Conservation (phyloP, 495 filamentous ascomycete species). For the Hyaloscypha variabilis region DNA sequence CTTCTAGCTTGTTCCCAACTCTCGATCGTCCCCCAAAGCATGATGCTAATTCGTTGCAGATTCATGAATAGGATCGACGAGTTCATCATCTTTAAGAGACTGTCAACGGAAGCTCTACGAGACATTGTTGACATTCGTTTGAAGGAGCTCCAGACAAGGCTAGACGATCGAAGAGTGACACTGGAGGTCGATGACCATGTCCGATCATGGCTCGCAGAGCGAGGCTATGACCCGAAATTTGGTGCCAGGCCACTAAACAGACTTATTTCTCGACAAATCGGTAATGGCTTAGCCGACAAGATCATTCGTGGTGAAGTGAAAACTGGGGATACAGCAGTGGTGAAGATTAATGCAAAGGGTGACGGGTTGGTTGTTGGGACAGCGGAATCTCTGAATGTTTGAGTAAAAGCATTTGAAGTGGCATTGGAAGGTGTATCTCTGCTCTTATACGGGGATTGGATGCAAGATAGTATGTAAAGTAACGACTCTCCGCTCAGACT, state of each 20-base stretch:
- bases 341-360: slow-evolving; percentile 61
- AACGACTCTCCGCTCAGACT: background rate
- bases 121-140: slow-evolving; percentile 95
- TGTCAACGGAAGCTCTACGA: slow-evolving; percentile 74
- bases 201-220: slow-evolving; percentile 82
- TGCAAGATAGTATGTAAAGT: background rate
- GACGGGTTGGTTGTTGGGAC: slow-evolving; percentile 49
- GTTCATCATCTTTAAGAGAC: slow-evolving; percentile 91
- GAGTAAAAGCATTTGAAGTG: slow-evolving; percentile 1
- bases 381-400: slow-evolving; percentile 13
- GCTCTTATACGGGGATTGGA: background rate
- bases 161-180: slow-evolving; percentile 83
- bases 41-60: no score
- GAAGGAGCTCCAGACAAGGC: slow-evolving; percentile 78
- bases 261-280: slow-evolving; percentile 84
- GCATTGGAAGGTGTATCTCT: slow-evolving; percentile 15
- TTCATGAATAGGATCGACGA: slow-evolving; percentile 97
- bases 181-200: slow-evolving; percentile 71
- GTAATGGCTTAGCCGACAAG: slow-evolving; percentile 84
- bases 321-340: slow-evolving; percentile 69
- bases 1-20: no score
- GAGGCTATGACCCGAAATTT: slow-evolving; percentile 87
- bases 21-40: no score
- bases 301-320: slow-evolving; percentile 87
- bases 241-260: slow-evolving; percentile 94